Evolutionary conservation across 352 stramenopile genomes (phyloP).

Genomic region (Blastocystis sp.): DNA sequence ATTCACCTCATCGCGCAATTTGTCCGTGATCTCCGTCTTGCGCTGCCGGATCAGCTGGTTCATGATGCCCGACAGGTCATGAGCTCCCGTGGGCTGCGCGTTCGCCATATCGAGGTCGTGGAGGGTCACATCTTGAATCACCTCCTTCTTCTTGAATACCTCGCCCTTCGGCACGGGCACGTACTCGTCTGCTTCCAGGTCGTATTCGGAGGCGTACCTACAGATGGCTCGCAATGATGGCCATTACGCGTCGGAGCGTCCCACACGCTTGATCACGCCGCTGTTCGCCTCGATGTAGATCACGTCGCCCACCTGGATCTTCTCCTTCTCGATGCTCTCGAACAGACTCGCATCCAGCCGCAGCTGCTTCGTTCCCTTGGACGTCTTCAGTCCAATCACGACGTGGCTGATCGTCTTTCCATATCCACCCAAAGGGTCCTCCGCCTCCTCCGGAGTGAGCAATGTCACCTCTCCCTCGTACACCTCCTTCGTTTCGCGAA

Average conservation of each 20-base stretch:
- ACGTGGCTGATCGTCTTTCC: constrained; percentile 97
- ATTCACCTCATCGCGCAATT: constrained; percentile 97
- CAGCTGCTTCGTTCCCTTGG: constrained; percentile 94
- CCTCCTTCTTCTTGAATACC: constrained; percentile 99
- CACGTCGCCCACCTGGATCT: constrained; percentile 92
- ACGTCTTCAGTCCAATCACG: constrained; percentile 95
- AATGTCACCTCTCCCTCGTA: constrained; percentile 88
- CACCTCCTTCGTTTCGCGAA: constrained; percentile 99
- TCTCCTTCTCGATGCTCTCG: constrained; percentile 95
- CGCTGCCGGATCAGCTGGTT: constrained; percentile 95
- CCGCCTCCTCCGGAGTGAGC: constrained; percentile 95
- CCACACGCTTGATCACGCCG: constrained; percentile 96
- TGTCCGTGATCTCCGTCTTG: constrained; percentile 97
- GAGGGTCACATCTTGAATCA: constrained; percentile 94
- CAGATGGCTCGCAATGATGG: not conserved
- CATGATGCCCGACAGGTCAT: constrained; percentile 96
- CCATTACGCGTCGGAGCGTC: constrained; percentile 87
- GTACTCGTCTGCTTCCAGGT: constrained; percentile 98
- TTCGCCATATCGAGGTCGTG: constrained; percentile 98
- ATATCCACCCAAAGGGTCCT: constrained; percentile 95
- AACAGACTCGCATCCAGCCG: constrained; percentile 97
- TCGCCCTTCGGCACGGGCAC: constrained; percentile 98
- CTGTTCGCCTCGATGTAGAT: constrained; percentile 99
- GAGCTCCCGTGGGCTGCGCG: constrained; percentile 88
- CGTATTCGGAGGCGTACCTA: constrained; percentile 93